Conservation (phyloP, 139 green algal genomes). For the Limnomonas spitsbergensis region DNA sequence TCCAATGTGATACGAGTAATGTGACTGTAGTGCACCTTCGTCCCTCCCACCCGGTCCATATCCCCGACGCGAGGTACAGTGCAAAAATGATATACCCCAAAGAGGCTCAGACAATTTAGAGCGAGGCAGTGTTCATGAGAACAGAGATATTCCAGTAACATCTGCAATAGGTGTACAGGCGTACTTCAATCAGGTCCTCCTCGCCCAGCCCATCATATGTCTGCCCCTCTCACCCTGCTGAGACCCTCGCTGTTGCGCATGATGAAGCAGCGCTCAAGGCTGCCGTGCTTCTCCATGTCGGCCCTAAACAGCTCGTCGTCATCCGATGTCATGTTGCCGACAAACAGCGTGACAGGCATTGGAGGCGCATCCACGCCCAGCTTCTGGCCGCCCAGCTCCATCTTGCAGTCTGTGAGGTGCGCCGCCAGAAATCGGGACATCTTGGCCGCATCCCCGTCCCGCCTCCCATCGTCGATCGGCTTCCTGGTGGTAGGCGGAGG, state of each 20-base stretch:
- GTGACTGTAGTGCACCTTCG: too few species aligned
- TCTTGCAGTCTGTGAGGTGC: slow-evolving; percentile 25
- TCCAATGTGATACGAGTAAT: too few species aligned
- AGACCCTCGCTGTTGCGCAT: slow-evolving; percentile 43
- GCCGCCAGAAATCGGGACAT: slow-evolving; percentile 34
- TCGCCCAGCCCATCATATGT: too few species aligned
- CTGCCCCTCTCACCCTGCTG: slow-evolving; percentile 41
- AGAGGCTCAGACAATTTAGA: too few species aligned
- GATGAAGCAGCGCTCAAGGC: slow-evolving; percentile 51
- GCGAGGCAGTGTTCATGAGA: too few species aligned
- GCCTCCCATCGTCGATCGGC: slow-evolving; percentile 23
- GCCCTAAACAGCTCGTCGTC: slow-evolving; percentile 34
- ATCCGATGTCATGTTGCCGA: slow-evolving; percentile 50
- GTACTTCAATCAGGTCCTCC: too few species aligned
- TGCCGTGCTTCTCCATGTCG: slow-evolving; percentile 39
- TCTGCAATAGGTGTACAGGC: too few species aligned
- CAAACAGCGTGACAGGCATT: slow-evolving; percentile 46
- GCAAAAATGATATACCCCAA: too few species aligned
- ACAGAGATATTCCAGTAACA: too few species aligned
- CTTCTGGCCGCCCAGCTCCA: slow-evolving; percentile 29
- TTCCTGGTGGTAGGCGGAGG: too few species aligned
- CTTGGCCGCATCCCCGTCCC: slow-evolving; percentile 36
- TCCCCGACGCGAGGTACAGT: too few species aligned
- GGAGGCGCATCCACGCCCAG: slow-evolving; percentile 39
- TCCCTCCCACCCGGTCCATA: too few species aligned